Percentiles rank a stretch among this genome's conserved stretches.
Conservation (phyloP, 2,329 filamentous ascomycete species). For the Talaromyces sp. region DNA sequence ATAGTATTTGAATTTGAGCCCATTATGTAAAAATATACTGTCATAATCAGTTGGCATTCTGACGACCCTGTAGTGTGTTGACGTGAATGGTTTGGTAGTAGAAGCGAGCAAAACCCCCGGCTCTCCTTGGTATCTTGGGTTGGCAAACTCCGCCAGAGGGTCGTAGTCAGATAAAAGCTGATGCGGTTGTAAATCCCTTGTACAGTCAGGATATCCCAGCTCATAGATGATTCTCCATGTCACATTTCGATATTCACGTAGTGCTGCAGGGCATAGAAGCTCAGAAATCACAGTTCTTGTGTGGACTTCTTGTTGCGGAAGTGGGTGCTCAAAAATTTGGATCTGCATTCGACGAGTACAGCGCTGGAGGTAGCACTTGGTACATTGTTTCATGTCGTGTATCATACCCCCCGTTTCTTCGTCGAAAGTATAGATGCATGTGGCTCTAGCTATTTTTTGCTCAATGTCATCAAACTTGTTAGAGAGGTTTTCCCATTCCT, state of each 20-base stretch:
- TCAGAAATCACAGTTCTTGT: slow-evolving; percentile 52
- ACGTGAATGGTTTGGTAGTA: slow-evolving; percentile 41
- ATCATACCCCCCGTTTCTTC: slow-evolving; percentile 16
- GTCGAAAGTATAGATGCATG: neutral
- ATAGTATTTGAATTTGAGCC: neutral
- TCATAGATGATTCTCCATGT: slow-evolving; percentile 46
- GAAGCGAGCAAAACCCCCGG: slow-evolving; percentile 33
- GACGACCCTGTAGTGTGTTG: slow-evolving; percentile 46
- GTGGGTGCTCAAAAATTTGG: slow-evolving; percentile 44
- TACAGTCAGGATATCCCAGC: neutral
- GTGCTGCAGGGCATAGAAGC: slow-evolving; percentile 40
- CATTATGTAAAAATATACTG: slow-evolving; percentile 43
- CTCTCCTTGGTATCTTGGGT: neutral
- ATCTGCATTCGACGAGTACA: slow-evolving; percentile 41
- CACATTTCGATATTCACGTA: slow-evolving; percentile 48
- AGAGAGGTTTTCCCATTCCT: neutral
- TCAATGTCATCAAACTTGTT: neutral
- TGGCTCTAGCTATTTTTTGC: neutral
- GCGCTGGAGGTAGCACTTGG: slow-evolving; percentile 39
- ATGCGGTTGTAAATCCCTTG: neutral
- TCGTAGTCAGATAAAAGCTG: neutral
- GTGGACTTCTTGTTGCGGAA: slow-evolving; percentile 37
- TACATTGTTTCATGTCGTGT: slow-evolving; percentile 35
- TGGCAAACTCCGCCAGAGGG: neutral
- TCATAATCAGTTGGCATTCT: slow-evolving; percentile 37